Evolutionary conservation across 352 stramenopile genomes (phyloP).

Genomic region (Saprolegnia parasitica): DNA sequence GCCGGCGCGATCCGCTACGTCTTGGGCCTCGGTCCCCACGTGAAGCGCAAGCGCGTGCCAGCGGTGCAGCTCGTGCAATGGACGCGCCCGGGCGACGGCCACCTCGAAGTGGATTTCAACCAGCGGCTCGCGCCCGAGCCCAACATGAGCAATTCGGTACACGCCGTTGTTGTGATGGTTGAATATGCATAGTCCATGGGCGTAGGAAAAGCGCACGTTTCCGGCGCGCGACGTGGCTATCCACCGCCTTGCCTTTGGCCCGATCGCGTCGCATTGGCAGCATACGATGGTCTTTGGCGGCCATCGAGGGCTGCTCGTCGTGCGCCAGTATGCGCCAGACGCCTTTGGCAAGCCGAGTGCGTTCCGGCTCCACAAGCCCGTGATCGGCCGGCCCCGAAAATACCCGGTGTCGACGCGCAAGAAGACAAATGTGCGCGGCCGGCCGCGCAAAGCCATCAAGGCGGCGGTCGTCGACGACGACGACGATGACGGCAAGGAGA

Average conservation of each 20-base stretch:
- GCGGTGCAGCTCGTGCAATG: not conserved
- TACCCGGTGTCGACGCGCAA: not conserved
- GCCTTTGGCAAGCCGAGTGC: not conserved
- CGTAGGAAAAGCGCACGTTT: constrained; percentile 13
- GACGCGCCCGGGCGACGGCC: not conserved
- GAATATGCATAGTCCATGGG: too few relatives aligned
- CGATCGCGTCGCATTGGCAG: not conserved
- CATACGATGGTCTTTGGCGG: constrained; percentile 1
- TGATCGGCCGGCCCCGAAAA: not conserved
- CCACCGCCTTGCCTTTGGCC: constrained; percentile 18
- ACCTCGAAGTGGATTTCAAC: not conserved
- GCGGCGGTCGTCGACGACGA: too few relatives aligned
- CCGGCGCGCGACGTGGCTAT: constrained; percentile 5
- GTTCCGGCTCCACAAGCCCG: not conserved
- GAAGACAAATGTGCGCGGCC: not conserved
- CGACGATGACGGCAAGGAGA: not conserved
- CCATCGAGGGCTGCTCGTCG: not conserved
- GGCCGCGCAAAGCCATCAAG: too few relatives aligned
- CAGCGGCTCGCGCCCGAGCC: not conserved
- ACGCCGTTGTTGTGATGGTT: too few relatives aligned
- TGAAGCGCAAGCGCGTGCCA: not conserved
- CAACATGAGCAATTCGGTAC: not conserved
- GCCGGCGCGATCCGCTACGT: constrained; percentile 46
- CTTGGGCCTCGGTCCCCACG: not conserved
- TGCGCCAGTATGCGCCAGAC: not conserved